phyloP scores from a whole-genome alignment of 257 asterid species.

The Capsicum rhomboideum region DNA sequence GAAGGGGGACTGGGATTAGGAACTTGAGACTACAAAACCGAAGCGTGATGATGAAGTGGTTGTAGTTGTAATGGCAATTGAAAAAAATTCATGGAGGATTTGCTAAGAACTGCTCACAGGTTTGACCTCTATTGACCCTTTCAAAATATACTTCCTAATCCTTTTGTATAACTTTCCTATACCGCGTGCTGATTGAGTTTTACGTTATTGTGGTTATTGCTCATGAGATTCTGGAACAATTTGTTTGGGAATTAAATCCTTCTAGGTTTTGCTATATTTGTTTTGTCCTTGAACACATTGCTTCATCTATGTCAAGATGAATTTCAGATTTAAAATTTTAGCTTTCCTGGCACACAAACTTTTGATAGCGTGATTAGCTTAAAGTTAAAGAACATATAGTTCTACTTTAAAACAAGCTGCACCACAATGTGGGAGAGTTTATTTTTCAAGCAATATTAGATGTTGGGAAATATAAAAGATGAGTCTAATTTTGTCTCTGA shows the following conservation, averaged over 20 bases:
- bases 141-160: background rate
- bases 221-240: background rate
- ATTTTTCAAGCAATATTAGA: background rate
- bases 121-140: constrained; percentile 18
- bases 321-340: background rate
- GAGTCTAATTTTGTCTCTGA: background rate
- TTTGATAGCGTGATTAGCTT: background rate
- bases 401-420: background rate
- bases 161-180: background rate
- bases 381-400: background rate
- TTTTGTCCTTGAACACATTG: background rate
- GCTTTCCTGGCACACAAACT: background rate
- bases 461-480: background rate
- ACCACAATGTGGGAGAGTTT: background rate
- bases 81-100: constrained; percentile 74
- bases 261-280: background rate
- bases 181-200: background rate
- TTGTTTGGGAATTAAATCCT: background rate
- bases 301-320: background rate
- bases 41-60: background rate
- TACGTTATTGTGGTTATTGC: background rate
- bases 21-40: background rate
- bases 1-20: background rate
- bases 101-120: constrained; percentile 69
- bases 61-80: constrained; percentile 79